Evolutionary conservation across 495 filamentous ascomycete genomes (phyloP).

Genomic region (Hyaloscypha finlandica): DNA sequence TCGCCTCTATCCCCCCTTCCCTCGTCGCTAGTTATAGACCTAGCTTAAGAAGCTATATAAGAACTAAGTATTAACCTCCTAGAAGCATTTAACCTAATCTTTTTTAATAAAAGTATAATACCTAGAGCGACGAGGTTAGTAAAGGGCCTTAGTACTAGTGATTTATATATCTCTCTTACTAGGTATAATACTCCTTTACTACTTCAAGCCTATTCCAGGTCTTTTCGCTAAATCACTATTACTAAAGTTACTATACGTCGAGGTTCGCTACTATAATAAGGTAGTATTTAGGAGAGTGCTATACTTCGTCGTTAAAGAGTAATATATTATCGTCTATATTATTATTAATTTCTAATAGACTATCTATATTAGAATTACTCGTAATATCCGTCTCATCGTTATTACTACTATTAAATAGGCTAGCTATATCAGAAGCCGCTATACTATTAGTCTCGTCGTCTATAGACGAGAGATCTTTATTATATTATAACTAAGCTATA

Average conservation of each 20-base stretch:
- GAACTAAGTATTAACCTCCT: constrained; percentile 15
- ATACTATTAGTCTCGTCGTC: constrained; percentile 9
- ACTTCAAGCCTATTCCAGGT: background rate
- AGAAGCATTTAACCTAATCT: constrained; percentile 13
- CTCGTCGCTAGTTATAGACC: constrained; percentile 36
- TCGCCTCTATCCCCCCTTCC: constrained; percentile 38
- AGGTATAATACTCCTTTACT: constrained; percentile 33
- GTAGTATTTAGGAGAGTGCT: no score
- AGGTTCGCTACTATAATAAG: no score
- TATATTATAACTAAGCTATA: background rate
- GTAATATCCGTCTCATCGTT: constrained; percentile 4
- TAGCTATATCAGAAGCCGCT: background rate
- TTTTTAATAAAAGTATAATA: background rate
- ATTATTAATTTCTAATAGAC: no score
- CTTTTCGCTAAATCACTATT: no score
- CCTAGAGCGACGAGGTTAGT: no score
- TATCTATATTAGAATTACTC: background rate
- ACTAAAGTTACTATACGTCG: no score
- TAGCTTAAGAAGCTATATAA: constrained; percentile 36
- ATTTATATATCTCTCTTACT: constrained; percentile 24
- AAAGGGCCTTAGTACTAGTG: no score
- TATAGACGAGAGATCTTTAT: constrained; percentile 1
- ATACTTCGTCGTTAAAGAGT: no score
- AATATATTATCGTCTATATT: no score
- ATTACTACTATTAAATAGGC: constrained; percentile 3